Base-by-base conservation (phyloP, 257 asterid species). In the Leptodermis oblonga region DNA sequence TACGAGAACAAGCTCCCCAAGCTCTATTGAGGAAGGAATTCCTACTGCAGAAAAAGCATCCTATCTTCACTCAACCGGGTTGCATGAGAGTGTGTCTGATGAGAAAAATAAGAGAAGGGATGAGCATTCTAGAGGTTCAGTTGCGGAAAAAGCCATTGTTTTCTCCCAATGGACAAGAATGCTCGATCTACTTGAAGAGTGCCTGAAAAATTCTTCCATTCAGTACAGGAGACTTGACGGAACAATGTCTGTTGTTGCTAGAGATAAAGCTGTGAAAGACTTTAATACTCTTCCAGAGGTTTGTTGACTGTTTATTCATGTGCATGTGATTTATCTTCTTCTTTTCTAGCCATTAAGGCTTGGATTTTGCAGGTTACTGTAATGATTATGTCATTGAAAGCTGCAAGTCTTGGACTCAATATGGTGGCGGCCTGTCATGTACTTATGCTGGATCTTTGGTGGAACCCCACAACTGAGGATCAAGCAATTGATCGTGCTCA, bases 91-190 rank as follows among this genome's bases (percentile, higher is more conserved):
- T 51, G 43, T 26, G 42, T 55, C 46, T 22, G 76, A 63, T 30
- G 72, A 56, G 22, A 64, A 66, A 70, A 76, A 39, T 33, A 76
- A 73, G 59, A 53, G 62, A 70, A 68, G 28, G 63, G 73, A 59
- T 33, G 55, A 33, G n/a, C 73, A 52, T 74, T 69, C 79, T 37
- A 74, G 61, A 53, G 72, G 55, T 68, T 54, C 70, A 39, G 79
- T 63, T 11, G 91, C 96, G 75, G 90, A 89, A 86, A 94, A 94
- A 80, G 95, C 97, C 34, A 89, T 94, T 61, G 97, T 94, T 70
- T 94, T 94, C 83, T 94, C 99, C 36, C 97, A 91, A 84, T 94
- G 99, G 99, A 94, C 99, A 1, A 85, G 96, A 87, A 94, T 94
- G 99, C 78, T 94, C 75, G 96, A 91, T 84, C 81, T 94, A 83